These are phyloP conservation scores for Hibiscus mutabilis DNA, from an alignment of 345 rosid species.

Conservation along the genomic window DNA sequence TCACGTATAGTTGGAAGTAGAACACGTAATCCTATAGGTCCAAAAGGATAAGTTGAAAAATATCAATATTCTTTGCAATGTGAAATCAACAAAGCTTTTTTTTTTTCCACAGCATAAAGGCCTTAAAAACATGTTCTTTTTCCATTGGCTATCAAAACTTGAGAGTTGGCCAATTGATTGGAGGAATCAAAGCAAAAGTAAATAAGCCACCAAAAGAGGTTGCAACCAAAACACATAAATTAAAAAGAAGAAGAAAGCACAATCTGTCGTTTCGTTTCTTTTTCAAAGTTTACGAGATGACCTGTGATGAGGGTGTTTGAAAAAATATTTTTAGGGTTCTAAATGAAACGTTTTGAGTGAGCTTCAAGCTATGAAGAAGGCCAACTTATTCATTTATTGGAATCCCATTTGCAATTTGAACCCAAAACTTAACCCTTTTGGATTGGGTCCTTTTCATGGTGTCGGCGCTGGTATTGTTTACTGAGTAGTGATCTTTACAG, in stretches of 20 bases:
- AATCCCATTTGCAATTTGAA: background rate
- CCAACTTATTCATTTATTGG: background rate
- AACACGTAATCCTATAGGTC: background rate
- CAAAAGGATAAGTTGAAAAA: background rate
- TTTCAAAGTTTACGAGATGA: background rate
- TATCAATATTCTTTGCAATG: background rate
- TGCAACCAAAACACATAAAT: background rate
- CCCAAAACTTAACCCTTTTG: background rate
- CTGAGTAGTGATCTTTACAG: background rate
- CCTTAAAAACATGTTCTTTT: background rate
- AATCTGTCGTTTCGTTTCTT: background rate
- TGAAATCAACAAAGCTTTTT: background rate
- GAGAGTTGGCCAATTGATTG: conserved; percentile 1
- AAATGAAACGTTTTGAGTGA: conserved; percentile 2
- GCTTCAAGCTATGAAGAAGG: background rate
- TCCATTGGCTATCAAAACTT: background rate
- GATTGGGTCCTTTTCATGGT: background rate
- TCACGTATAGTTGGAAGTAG: too few species aligned
- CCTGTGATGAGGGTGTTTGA: background rate
- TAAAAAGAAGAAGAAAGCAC: background rate
- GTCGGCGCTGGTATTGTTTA: background rate
- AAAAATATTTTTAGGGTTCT: background rate
- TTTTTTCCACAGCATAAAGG: background rate
- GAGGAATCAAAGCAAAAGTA: conserved; percentile 12
- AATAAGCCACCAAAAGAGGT: conserved; percentile 5